Conservation (phyloP, 139 green algal genomes). For the Ettlia oleoabundans region DNA sequence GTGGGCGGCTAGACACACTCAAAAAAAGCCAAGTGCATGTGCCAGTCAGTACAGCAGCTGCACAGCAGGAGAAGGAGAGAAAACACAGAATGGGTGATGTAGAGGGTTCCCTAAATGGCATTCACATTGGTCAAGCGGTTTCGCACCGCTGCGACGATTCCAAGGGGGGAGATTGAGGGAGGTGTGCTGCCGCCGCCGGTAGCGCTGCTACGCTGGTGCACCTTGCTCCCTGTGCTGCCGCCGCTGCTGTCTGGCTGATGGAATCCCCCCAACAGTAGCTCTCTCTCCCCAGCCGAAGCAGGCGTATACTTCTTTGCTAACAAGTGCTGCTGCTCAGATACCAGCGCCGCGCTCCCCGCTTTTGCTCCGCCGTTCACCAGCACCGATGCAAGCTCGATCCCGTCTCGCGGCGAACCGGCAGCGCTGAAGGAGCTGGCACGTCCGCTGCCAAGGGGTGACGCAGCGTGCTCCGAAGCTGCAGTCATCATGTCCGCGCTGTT, state of each 20-base stretch:
- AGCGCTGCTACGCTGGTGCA: conserved; percentile 12
- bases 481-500: conserved; percentile 20
- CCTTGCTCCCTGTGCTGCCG: not conserved
- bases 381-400: conserved; percentile 12
- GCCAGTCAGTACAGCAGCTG: too few species aligned
- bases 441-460: conserved; percentile 1
- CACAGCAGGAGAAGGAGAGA: too few species aligned
- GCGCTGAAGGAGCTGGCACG: not conserved
- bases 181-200: conserved; percentile 2
- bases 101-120: too few species aligned
- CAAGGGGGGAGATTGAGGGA: too few species aligned
- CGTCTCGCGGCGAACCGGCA: not conserved
- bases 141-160: too few species aligned
- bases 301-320: conserved; percentile 18
- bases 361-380: not conserved
- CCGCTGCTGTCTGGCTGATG: not conserved
- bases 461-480: conserved; percentile 1
- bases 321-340: not conserved
- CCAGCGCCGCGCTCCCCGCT: too few species aligned
- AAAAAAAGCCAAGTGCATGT: too few species aligned
- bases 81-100: too few species aligned
- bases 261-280: conserved; percentile 1
- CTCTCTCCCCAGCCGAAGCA: not conserved
- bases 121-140: not conserved
- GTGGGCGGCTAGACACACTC: too few species aligned